phyloP scores from a whole-genome alignment of 352 stramenopile genomes.

The Blastocystis sp. region DNA sequence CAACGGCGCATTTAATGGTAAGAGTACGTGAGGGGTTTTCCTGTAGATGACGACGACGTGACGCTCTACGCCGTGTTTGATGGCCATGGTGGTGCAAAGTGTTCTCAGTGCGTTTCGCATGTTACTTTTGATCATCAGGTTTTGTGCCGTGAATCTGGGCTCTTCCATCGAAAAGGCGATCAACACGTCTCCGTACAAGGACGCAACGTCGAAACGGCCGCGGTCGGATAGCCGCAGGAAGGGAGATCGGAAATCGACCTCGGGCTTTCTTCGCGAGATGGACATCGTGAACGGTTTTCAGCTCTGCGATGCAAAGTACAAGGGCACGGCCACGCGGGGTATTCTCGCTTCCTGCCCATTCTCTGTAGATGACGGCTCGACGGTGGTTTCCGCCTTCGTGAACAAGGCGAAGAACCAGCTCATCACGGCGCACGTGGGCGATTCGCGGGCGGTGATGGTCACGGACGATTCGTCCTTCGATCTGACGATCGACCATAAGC shows the following conservation, averaged over 20 bases:
- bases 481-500: conserved; percentile 85
- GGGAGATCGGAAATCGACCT: conserved; percentile 78
- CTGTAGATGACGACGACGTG: conserved; percentile 71
- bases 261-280: conserved; percentile 70
- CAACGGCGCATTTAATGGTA: conserved; percentile 32
- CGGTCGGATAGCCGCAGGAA: conserved; percentile 80
- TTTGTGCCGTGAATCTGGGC: conserved; percentile 45
- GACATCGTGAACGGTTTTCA: conserved; percentile 62
- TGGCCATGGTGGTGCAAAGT: conserved; percentile 83
- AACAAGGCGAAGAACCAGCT: conserved; percentile 76
- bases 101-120: conserved; percentile 78
- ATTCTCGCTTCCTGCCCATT: background rate
- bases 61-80: conserved; percentile 89
- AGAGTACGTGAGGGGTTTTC: background rate
- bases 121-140: conserved; percentile 60
- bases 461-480: conserved; percentile 78
- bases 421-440: conserved; percentile 84
- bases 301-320: conserved; percentile 34
- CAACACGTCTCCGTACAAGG: conserved; percentile 53
- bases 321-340: background rate
- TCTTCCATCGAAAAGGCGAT: conserved; percentile 29
- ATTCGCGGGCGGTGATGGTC: conserved; percentile 84
- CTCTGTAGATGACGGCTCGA: conserved; percentile 80
- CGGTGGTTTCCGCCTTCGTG: conserved; percentile 81
- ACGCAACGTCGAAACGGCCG: conserved; percentile 75